Evolutionary conservation across 2,329 filamentous ascomycete genomes (phyloP).

Genomic region (Madurella mycetomatis): DNA sequence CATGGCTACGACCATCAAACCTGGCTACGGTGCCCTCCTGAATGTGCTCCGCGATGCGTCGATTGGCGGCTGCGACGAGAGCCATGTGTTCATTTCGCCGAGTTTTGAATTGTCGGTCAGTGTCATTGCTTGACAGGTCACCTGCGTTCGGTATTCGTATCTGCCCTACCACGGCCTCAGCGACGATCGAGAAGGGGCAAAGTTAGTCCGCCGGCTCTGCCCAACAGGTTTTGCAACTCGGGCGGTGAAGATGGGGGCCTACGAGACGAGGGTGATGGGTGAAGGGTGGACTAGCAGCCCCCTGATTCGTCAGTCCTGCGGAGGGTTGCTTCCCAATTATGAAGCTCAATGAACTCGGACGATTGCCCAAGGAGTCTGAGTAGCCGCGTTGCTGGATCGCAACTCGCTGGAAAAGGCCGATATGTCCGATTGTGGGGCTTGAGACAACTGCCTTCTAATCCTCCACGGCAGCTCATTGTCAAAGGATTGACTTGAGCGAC

Average conservation of each 20-base stretch:
- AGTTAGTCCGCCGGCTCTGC: neutral
- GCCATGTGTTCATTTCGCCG: too few relatives aligned
- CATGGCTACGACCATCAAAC: too few relatives aligned
- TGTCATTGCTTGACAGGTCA: neutral
- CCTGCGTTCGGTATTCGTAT: neutral
- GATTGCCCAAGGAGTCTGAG: too few relatives aligned
- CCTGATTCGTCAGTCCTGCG: neutral
- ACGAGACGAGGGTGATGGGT: neutral
- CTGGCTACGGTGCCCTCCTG: too few relatives aligned
- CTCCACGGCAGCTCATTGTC: neutral
- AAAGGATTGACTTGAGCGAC: neutral
- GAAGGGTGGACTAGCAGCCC: neutral
- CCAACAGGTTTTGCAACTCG: too few relatives aligned
- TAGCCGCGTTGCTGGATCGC: too few relatives aligned
- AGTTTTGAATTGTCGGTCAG: neutral
- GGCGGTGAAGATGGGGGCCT: neutral
- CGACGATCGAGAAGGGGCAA: neutral
- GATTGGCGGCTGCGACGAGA: too few relatives aligned
- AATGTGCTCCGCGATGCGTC: too few relatives aligned
- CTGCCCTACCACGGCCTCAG: neutral
- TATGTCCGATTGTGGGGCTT: conserved; percentile 4
- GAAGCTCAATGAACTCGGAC: neutral
- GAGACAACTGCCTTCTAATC: neutral
- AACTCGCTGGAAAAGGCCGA: conserved; percentile 4
- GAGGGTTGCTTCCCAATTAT: neutral